Conservation (phyloP, 78 protist species). For the Guillardia theta region DNA sequence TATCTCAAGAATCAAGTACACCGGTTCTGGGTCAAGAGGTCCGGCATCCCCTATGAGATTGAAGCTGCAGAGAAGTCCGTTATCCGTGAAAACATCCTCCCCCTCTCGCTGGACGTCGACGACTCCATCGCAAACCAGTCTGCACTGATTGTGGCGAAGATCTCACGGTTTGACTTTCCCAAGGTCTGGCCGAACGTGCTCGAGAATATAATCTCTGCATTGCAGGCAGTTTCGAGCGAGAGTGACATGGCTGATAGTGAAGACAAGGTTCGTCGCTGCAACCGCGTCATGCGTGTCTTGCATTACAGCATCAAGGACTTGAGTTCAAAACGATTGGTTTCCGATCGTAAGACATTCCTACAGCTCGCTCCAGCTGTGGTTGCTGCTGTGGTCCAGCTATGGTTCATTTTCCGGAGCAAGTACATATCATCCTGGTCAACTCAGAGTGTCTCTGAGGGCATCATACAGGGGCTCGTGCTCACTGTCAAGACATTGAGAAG, state of each 20-base stretch:
- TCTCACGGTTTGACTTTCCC: neutral
- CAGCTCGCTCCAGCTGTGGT: neutral
- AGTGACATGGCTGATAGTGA: neutral
- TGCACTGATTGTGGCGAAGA: neutral
- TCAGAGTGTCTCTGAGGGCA: neutral
- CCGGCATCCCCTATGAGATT: neutral
- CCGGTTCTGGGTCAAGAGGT: neutral
- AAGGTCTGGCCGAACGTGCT: neutral
- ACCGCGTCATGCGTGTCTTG: neutral
- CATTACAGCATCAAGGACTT: neutral
- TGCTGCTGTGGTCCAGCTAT: neutral
- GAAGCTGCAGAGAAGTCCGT: neutral
- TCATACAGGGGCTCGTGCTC: neutral
- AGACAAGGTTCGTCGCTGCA: neutral
- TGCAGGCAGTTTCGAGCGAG: neutral
- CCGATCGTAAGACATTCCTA: neutral
- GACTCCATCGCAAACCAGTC: neutral
- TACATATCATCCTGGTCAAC: neutral
- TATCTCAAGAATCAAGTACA: neutral
- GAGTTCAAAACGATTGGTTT: neutral
- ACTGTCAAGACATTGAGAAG: neutral
- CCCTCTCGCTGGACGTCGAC: neutral
- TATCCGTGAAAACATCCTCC: neutral
- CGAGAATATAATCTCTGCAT: neutral
- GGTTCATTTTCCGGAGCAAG: neutral